Conservation (phyloP, 2,329 filamentous ascomycete genomes). For the Pyricularia grisea region DNA sequence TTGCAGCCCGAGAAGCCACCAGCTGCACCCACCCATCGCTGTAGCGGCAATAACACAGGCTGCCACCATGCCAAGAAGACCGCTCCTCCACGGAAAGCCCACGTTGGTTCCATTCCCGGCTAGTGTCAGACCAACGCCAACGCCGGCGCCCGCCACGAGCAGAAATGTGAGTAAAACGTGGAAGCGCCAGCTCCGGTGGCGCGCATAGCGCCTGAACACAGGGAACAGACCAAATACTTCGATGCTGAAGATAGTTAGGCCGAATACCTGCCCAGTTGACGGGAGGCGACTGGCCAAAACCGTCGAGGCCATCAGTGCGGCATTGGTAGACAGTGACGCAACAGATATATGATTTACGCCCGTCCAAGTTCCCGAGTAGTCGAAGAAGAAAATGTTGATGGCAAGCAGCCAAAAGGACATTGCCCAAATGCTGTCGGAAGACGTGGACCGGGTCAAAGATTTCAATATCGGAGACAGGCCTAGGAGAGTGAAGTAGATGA, state of each 20-base stretch:
- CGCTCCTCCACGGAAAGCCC: constrained; percentile 37
- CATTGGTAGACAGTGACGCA: constrained; percentile 80
- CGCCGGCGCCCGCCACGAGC: constrained; percentile 71
- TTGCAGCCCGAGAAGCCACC: constrained; percentile 95
- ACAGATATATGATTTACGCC: constrained; percentile 49
- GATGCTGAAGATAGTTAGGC: constrained; percentile 88
- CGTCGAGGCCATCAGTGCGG: constrained; percentile 90
- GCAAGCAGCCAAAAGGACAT: constrained; percentile 87
- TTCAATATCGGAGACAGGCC: constrained; percentile 93
- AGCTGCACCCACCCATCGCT: constrained; percentile 87
- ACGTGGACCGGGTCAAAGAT: constrained; percentile 88
- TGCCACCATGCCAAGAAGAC: constrained; percentile 63
- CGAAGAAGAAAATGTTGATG: constrained; percentile 97
- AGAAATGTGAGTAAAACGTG: constrained; percentile 68
- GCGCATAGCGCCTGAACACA: constrained; percentile 86
- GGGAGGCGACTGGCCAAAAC: constrained; percentile 85
- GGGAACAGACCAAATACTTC: constrained; percentile 96
- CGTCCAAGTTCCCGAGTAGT: constrained; percentile 69
- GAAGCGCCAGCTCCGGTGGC: constrained; percentile 71
- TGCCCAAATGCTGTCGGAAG: constrained; percentile 93
- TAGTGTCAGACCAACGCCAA: constrained; percentile 60
- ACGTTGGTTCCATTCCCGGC: constrained; percentile 29
- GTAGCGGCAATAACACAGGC: constrained; percentile 66
- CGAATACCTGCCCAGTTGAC: constrained; percentile 89
- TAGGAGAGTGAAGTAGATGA: constrained; percentile 88